Evolutionary conservation across 2,329 filamentous ascomycete genomes (phyloP), one percentile per base, ranked within the genome.

Genomic region (Arthroderma sp.): DNA sequence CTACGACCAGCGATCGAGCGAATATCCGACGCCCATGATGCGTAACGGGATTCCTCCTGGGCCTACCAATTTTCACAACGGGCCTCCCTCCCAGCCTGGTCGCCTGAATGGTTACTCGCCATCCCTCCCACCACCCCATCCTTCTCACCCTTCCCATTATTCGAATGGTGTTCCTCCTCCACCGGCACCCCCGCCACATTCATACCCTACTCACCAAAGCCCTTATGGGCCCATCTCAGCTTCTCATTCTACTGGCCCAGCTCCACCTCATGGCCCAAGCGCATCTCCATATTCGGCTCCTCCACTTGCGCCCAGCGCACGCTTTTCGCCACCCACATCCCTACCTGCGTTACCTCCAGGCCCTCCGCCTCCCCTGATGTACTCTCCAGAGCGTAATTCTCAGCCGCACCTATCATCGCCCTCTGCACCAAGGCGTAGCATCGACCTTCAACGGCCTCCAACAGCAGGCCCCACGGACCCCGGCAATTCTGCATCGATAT

Each of bases 21-120:
- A 61, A 6, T 63, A 60, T 41, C 52, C 48, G n/a, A 53, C 56
- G 27, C 52, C 48, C 37, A 51, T 53, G 41, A 37, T 61, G 38
- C 61, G 61, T 41, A 63, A 63, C 40, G 61, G 61, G 5, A 45
- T 52, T 3, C 45, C 50, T 1, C 46, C 50, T 15, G 36, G 41
- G 15, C 47, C 51, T 15, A 43, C 51, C 36, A 49, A 49, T 57
- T 50, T 42, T 48, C 55, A 33, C 51, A 50, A 28, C 51, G 56
- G 9, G 62, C 4, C 52, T 40, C 54, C 64, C 41, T 65, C 67
- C 48, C 60, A 65, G 30, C 64, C 67, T 71, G 44, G 70, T 61
- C 70, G 71, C 33, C 66, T 73, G 38, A 78, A 76, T 53, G 71
- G 73, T 32, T 72, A 60, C 46, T 53, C 55, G 32, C 55, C 60